A percentile compares a stretch with the other conserved stretches of the same genome.
phyloP scores from a whole-genome alignment of 116 monocot genomes.

The Dioscorea cayenensis region DNA sequence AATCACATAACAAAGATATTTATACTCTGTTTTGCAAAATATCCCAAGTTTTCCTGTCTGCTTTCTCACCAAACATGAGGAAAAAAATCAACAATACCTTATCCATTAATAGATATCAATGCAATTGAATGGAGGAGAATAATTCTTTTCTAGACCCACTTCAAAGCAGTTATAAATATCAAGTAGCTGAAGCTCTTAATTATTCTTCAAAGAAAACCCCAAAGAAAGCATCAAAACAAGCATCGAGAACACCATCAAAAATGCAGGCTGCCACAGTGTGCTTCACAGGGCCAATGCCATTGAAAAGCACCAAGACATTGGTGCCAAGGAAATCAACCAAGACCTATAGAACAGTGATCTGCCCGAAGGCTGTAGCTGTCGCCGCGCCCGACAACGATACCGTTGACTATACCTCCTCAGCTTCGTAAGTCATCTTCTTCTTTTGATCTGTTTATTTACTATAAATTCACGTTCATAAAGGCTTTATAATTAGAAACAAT shows the following conservation, averaged over 20 bases:
- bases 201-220: not conserved
- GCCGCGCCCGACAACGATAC: slow-evolving; percentile 9
- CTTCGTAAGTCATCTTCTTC: slow-evolving; percentile 27
- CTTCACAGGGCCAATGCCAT: slow-evolving; percentile 24
- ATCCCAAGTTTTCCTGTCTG: not conserved
- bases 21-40: not conserved
- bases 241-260: not conserved
- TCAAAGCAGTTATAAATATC: not conserved
- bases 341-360: not conserved
- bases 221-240: not conserved
- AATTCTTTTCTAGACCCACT: slow-evolving; percentile 8
- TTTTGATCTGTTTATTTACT: not conserved
- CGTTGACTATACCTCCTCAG: slow-evolving; percentile 49
- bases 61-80: not conserved
- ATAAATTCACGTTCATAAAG: too few species aligned
- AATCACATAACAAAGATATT: too few species aligned
- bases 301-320: slow-evolving; percentile 28
- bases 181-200: not conserved
- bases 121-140: slow-evolving; percentile 5
- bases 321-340: slow-evolving; percentile 9
- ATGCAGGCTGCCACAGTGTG: slow-evolving; percentile 55
- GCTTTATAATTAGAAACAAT: too few species aligned
- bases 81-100: slow-evolving; percentile 3
- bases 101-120: slow-evolving; percentile 12
- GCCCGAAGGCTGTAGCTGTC: not conserved